These are phyloP conservation scores for Chalciporus chontae DNA, from an alignment of 768 basidiomycete genomes.

Conservation along the genomic window DNA sequence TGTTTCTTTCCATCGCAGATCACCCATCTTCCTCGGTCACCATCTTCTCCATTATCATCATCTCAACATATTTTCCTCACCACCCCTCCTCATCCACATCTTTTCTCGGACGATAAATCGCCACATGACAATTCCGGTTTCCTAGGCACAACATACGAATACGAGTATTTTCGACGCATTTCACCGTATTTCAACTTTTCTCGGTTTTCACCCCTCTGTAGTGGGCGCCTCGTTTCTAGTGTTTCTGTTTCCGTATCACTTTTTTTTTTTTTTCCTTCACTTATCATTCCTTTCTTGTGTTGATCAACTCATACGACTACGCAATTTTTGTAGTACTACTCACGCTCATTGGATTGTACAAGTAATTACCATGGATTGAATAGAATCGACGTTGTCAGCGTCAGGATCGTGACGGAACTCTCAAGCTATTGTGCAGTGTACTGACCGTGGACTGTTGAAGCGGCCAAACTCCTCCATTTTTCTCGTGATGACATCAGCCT, in stretches of 20 bases:
- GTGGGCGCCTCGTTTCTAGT: not conserved
- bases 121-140: not conserved
- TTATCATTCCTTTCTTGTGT: not conserved
- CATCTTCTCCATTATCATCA: not conserved
- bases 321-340: constrained; percentile 23
- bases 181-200: constrained; percentile 9
- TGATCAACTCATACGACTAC: constrained; percentile 14
- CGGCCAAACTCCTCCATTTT: no score
- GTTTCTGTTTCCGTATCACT: not conserved
- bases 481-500: no score
- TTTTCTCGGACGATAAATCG: not conserved
- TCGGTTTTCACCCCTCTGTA: no score
- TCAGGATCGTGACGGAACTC: no score
- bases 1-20: not conserved
- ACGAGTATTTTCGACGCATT: constrained; percentile 19
- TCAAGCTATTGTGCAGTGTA: no score
- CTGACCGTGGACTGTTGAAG: no score
- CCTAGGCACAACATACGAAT: constrained; percentile 1
- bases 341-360: constrained; percentile 19
- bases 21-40: not conserved
- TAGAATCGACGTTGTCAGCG: not conserved
- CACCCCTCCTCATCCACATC: no score
- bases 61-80: no score
- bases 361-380: not conserved
- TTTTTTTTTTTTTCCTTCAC: not conserved